These are phyloP conservation scores for Fusarium sp. DNA, from an alignment of 2,329 filamentous ascomycete genomes.

Conservation along the genomic window DNA sequence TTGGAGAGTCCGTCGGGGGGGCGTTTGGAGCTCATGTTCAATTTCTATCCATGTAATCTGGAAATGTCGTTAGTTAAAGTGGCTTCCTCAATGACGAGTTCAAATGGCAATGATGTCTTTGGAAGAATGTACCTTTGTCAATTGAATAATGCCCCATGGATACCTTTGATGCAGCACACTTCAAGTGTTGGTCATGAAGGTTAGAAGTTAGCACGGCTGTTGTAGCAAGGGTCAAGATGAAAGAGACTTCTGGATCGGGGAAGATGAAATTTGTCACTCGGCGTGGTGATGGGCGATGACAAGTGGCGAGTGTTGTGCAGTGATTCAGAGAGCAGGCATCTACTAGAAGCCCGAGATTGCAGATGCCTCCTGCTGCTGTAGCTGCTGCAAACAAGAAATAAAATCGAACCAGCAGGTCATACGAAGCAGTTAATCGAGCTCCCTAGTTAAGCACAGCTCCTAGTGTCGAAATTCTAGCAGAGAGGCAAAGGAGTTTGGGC, in stretches of 20 bases:
- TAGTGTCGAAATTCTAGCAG: background rate
- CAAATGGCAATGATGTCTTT: background rate
- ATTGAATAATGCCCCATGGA: background rate
- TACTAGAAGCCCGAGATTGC: background rate
- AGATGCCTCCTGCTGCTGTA: background rate
- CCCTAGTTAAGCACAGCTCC: background rate
- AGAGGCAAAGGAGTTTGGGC: too few relatives aligned
- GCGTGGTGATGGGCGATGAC: background rate
- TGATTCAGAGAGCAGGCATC: constrained; percentile 15
- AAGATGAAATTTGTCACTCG: background rate
- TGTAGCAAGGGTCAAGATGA: background rate
- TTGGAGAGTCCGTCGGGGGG: background rate
- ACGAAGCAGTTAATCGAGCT: background rate
- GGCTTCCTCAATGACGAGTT: too few relatives aligned
- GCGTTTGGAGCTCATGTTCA: constrained; percentile 4
- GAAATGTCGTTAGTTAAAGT: background rate
- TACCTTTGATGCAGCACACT: background rate
- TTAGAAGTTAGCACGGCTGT: background rate
- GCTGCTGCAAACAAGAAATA: background rate
- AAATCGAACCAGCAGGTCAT: background rate
- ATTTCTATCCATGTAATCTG: background rate
- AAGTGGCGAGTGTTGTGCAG: background rate
- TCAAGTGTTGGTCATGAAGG: background rate
- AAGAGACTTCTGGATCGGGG: background rate
- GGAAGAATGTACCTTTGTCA: background rate